Evolutionary conservation across 2,329 filamentous ascomycete species (phyloP).

Genomic region (Aspergillus sp.): DNA sequence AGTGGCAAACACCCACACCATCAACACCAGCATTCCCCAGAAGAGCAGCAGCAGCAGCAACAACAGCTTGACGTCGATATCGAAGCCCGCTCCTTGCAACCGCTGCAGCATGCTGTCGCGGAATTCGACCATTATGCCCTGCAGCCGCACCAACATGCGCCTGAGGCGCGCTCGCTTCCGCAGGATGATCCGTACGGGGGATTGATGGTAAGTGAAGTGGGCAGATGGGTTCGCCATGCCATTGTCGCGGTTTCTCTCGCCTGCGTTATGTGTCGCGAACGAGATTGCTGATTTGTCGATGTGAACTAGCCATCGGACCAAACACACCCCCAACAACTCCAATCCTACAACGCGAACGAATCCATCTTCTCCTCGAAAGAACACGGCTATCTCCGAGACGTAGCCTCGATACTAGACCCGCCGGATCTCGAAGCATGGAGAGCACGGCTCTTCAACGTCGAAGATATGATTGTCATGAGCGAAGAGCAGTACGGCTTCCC

Average conservation of each 20-base stretch:
- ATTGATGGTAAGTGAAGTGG: constrained; percentile 17
- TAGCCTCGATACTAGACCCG: constrained; percentile 66
- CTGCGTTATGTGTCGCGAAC: background rate
- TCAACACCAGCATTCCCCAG: constrained; percentile 8
- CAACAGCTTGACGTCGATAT: constrained; percentile 24
- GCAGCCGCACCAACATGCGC: constrained; percentile 22
- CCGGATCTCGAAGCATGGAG: constrained; percentile 72
- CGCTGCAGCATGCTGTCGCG: constrained; percentile 31
- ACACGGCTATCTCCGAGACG: constrained; percentile 34
- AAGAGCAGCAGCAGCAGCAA: constrained; percentile 23
- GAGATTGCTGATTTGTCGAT: background rate
- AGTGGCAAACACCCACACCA: constrained; percentile 14
- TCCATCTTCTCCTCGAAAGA: constrained; percentile 30
- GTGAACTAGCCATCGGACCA: constrained; percentile 15
- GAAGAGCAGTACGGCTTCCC: constrained; percentile 67
- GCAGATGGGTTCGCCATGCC: background rate
- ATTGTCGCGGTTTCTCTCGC: background rate
- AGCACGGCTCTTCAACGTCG: constrained; percentile 73
- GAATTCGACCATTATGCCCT: constrained; percentile 25
- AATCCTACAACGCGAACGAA: constrained; percentile 17
- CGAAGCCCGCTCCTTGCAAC: constrained; percentile 33
- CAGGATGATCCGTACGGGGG: constrained; percentile 22
- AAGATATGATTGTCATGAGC: constrained; percentile 71
- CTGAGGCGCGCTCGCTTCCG: constrained; percentile 19
- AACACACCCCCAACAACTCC: constrained; percentile 22